Conservation (phyloP, 306 rosid genomes). For the Cajanus cajan region DNA sequence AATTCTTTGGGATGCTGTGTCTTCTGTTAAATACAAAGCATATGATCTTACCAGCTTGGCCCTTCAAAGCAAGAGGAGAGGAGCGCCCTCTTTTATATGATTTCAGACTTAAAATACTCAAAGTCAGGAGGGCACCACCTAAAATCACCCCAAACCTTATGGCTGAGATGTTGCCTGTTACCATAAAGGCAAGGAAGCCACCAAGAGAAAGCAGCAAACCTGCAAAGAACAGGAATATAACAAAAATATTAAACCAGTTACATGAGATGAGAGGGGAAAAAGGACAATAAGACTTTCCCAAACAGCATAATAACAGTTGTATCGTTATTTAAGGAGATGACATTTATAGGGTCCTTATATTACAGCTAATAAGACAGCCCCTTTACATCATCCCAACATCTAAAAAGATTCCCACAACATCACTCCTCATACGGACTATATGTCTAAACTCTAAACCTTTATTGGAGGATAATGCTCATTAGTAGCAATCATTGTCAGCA, state of each 20-base stretch:
- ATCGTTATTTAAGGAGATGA: background rate
- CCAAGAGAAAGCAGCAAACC: slow-evolving; percentile 82
- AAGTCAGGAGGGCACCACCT: slow-evolving; percentile 70
- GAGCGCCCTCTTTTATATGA: slow-evolving; percentile 59
- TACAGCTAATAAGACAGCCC: background rate
- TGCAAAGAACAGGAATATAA: slow-evolving; percentile 43
- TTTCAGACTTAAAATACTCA: slow-evolving; percentile 73
- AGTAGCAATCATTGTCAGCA: background rate
- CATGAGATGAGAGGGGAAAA: background rate
- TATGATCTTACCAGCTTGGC: slow-evolving; percentile 74
- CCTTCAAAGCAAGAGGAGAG: slow-evolving; percentile 63
- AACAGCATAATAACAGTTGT: slow-evolving; percentile 4
- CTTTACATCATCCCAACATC: background rate
- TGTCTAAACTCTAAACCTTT: background rate
- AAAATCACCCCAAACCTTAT: slow-evolving; percentile 92
- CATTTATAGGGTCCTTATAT: background rate
- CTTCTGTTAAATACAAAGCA: slow-evolving; percentile 16
- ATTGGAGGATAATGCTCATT: background rate
- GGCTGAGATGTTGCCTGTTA: slow-evolving; percentile 73
- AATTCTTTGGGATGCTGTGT: background rate
- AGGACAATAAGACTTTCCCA: slow-evolving; percentile 1
- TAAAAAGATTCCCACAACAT: background rate
- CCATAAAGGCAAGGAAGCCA: slow-evolving; percentile 89
- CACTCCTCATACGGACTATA: background rate
- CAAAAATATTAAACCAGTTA: slow-evolving; percentile 25